phyloP scores from a whole-genome alignment of 495 filamentous ascomycete genomes.

The Entonaema liquescens region DNA sequence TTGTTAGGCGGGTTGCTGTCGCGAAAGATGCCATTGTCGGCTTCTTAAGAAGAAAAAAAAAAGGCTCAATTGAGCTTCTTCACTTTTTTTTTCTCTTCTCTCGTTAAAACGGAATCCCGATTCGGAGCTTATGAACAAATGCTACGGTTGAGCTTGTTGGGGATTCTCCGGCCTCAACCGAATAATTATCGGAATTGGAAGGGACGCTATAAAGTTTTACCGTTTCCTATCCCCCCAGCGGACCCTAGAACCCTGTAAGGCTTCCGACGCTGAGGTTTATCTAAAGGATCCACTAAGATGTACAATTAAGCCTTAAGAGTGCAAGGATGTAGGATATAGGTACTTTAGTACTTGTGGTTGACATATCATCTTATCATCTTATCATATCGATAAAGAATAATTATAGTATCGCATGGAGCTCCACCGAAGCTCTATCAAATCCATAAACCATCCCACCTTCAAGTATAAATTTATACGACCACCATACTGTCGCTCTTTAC shows the following conservation, averaged over 20 bases:
- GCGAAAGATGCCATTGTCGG: slow-evolving; percentile 62
- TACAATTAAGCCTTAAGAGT: neutral
- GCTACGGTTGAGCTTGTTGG: slow-evolving; percentile 42
- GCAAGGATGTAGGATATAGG: no score
- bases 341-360: neutral
- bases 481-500: neutral
- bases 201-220: slow-evolving; percentile 40
- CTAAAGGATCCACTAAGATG: neutral
- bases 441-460: neutral
- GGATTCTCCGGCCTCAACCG: slow-evolving; percentile 44
- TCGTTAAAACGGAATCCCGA: slow-evolving; percentile 4
- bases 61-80: slow-evolving; percentile 51
- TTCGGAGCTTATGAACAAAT: slow-evolving; percentile 42
- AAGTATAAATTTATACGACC: neutral
- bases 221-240: slow-evolving; percentile 14
- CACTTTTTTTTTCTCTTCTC: slow-evolving; percentile 9
- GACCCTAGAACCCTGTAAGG: neutral
- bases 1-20: slow-evolving; percentile 60
- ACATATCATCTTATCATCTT: no score
- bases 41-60: slow-evolving; percentile 31
- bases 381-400: slow-evolving; percentile 35
- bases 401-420: neutral
- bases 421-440: neutral
- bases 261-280: neutral
- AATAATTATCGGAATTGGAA: slow-evolving; percentile 34